Percentiles rank a stretch among this genome's conserved stretches.
phyloP scores from a whole-genome alignment of 371 early-diverging fungal species.

The Mucor mucedo region DNA sequence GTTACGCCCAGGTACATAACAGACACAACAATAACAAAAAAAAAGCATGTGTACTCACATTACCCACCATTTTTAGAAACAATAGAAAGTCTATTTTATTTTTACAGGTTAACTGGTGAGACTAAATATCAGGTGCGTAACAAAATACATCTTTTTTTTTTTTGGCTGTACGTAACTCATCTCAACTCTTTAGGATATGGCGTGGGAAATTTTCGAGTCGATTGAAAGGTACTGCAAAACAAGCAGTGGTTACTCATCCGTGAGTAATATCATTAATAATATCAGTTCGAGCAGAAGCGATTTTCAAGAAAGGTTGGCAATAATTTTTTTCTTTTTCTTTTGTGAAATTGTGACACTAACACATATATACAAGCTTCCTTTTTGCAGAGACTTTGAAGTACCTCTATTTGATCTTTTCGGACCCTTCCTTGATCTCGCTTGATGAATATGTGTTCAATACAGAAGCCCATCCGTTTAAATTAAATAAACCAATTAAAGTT shows the following conservation, averaged over 20 bases:
- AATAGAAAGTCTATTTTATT: slow-evolving; percentile 76
- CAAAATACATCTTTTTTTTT: not conserved
- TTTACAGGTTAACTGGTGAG: slow-evolving; percentile 78
- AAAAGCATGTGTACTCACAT: not conserved
- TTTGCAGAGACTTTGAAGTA: slow-evolving; percentile 93
- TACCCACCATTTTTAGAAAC: slow-evolving; percentile 57
- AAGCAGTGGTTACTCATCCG: slow-evolving; percentile 65
- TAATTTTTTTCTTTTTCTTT: not conserved
- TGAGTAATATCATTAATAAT: slow-evolving; percentile 53
- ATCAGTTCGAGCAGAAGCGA: slow-evolving; percentile 27
- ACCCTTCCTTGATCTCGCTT: slow-evolving; percentile 63
- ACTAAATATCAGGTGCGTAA: slow-evolving; percentile 56
- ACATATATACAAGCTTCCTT: slow-evolving; percentile 66
- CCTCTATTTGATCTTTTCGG: slow-evolving; percentile 82
- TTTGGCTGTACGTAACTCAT: not conserved
- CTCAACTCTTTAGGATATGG: slow-evolving; percentile 52
- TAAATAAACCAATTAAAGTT: slow-evolving; percentile 32
- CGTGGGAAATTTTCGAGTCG: slow-evolving; percentile 68
- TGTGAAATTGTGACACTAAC: not conserved
- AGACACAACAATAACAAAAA: not conserved
- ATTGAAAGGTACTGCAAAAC: slow-evolving; percentile 71
- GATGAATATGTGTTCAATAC: slow-evolving; percentile 80
- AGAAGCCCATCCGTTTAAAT: slow-evolving; percentile 76
- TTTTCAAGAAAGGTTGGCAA: slow-evolving; percentile 53
- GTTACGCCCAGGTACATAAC: slow-evolving; percentile 48